A percentile compares a stretch with the other conserved stretches of the same genome.
Evolutionary conservation across 1,284 basidiomycete species (phyloP).

Genomic region (Ganoderma sinense): DNA sequence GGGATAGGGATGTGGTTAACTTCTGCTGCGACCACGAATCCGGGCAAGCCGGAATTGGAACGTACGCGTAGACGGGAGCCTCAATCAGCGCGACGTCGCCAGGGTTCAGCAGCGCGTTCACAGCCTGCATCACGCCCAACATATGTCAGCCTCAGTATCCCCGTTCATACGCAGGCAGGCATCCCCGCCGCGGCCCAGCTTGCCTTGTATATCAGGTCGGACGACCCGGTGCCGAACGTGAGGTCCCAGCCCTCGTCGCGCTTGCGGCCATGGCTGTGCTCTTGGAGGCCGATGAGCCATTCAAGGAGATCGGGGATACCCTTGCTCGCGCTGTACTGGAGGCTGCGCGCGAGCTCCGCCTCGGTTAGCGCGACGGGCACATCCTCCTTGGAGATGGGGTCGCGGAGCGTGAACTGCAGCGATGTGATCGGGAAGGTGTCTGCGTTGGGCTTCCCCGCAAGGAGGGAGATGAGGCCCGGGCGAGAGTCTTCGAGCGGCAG

Average conservation of each 20-base stretch:
- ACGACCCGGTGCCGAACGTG: slow-evolving; percentile 83
- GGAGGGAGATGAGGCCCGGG: slow-evolving; percentile 86
- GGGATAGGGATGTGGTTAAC: slow-evolving; percentile 2
- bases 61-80: slow-evolving; percentile 86
- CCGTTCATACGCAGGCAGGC: background rate
- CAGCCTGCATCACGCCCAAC: slow-evolving; percentile 48
- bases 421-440: slow-evolving; percentile 89
- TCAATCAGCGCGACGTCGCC: slow-evolving; percentile 89
- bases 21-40: background rate
- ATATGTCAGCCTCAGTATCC: background rate
- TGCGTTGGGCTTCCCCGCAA: slow-evolving; percentile 89
- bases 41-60: background rate
- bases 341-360: slow-evolving; percentile 61
- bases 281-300: slow-evolving; percentile 77
- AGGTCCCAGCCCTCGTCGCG: slow-evolving; percentile 73
- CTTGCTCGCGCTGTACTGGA: slow-evolving; percentile 82
- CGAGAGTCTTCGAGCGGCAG: slow-evolving; percentile 74
- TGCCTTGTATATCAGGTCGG: slow-evolving; percentile 91
- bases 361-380: slow-evolving; percentile 59
- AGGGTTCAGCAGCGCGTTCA: slow-evolving; percentile 72
- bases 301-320: slow-evolving; percentile 73
- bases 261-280: slow-evolving; percentile 64
- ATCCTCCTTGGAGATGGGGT: slow-evolving; percentile 51
- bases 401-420: slow-evolving; percentile 63
- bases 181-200: slow-evolving; percentile 11